Percentiles rank a stretch among this genome's conserved stretches.
phyloP scores from a whole-genome alignment of 306 rosid species.

The Dalbergia cultrata region DNA sequence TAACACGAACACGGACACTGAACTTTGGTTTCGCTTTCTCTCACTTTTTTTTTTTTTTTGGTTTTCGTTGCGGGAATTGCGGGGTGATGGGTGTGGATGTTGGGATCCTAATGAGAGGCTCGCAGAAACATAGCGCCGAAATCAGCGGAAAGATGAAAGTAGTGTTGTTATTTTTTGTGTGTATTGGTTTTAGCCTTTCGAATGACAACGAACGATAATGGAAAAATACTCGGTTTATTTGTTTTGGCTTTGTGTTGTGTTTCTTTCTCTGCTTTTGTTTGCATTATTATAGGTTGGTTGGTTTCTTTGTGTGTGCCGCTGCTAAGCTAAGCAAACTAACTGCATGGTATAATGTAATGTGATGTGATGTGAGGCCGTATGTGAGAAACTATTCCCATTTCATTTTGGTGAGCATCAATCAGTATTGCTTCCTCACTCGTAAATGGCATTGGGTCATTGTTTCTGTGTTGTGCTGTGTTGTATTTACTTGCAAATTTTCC shows the following conservation, averaged over 20 bases:
- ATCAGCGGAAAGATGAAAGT: slow-evolving; percentile 59
- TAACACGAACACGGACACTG: background rate
- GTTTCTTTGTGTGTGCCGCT: background rate
- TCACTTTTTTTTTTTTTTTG: slow-evolving; percentile 31
- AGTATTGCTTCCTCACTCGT: background rate
- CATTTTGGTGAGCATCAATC: slow-evolving; percentile 5
- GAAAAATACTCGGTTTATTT: slow-evolving; percentile 8
- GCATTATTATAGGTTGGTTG: slow-evolving; percentile 30
- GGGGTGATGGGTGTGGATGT: slow-evolving; percentile 57
- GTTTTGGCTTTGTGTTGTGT: background rate
- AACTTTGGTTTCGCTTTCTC: slow-evolving; percentile 29
- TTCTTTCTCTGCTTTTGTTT: slow-evolving; percentile 48
- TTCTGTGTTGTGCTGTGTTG: background rate
- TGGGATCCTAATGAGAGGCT: slow-evolving; percentile 52
- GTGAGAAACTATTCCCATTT: background rate
- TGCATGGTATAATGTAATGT: slow-evolving; percentile 37
- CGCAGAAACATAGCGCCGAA: slow-evolving; percentile 53
- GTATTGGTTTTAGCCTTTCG: slow-evolving; percentile 22
- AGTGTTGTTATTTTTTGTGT: background rate
- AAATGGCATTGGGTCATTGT: slow-evolving; percentile 32
- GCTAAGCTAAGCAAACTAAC: background rate
- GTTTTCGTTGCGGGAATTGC: slow-evolving; percentile 66
- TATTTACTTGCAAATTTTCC: slow-evolving; percentile 1
- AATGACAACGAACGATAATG: slow-evolving; percentile 26
- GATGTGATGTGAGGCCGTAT: background rate